These are phyloP conservation scores for Aspergillus viridinutans DNA, from an alignment of 2,329 filamentous ascomycete genomes.

Conservation along the genomic window DNA sequence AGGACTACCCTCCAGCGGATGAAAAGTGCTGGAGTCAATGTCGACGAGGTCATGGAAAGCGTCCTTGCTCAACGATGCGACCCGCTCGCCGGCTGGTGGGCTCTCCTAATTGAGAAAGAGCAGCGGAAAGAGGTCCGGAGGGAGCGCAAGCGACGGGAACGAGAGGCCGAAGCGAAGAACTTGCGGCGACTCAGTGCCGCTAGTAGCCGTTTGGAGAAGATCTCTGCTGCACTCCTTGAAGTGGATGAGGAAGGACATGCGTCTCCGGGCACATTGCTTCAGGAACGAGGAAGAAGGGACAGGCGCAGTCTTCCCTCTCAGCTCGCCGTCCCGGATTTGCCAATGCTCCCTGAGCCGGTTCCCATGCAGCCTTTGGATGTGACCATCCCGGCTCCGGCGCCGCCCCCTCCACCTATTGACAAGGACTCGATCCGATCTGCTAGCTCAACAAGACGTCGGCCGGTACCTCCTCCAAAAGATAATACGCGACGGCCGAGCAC, in stretches of 20 bases:
- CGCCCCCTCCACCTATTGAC: slow-evolving; percentile 62
- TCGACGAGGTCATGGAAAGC: slow-evolving; percentile 90
- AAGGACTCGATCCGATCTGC: slow-evolving; percentile 67
- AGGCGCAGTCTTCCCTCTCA: slow-evolving; percentile 66
- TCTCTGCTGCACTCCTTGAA: slow-evolving; percentile 71
- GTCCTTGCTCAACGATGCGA: slow-evolving; percentile 88
- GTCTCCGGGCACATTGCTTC: slow-evolving; percentile 51
- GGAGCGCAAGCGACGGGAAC: slow-evolving; percentile 79
- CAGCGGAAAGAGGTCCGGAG: slow-evolving; percentile 75
- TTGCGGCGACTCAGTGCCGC: slow-evolving; percentile 81
- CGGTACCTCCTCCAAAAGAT: slow-evolving; percentile 83
- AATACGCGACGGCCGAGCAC: slow-evolving; percentile 75
- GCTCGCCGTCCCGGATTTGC: slow-evolving; percentile 67
- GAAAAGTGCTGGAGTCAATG: slow-evolving; percentile 88
- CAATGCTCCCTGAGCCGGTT: slow-evolving; percentile 65
- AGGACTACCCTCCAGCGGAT: slow-evolving; percentile 90
- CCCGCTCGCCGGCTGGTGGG: slow-evolving; percentile 92
- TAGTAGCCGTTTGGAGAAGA: slow-evolving; percentile 77
- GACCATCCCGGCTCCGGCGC: slow-evolving; percentile 45
- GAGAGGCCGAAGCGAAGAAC: slow-evolving; percentile 74
- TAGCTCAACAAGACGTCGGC: slow-evolving; percentile 72
- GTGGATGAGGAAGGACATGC: slow-evolving; percentile 69
- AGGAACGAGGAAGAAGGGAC: slow-evolving; percentile 71
- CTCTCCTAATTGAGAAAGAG: slow-evolving; percentile 88
- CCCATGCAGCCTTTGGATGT: slow-evolving; percentile 31